These are phyloP conservation scores for Saururus chinensis DNA, from an alignment of 164 flowering plant species.

Conservation along the genomic window DNA sequence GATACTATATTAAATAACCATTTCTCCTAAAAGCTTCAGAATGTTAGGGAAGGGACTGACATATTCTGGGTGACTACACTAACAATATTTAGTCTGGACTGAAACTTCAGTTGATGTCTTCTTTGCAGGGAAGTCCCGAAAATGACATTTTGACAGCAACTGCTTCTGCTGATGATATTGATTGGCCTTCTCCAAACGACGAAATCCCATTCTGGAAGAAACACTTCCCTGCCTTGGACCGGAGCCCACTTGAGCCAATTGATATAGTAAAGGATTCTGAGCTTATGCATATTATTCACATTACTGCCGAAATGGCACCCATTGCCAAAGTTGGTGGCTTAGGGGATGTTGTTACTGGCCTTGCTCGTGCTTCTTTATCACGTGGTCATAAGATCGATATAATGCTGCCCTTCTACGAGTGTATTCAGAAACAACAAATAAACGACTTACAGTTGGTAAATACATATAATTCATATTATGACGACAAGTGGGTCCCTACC, in stretches of 20 bases:
- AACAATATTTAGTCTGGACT: too few species aligned
- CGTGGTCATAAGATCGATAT: constrained; percentile 58
- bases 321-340: constrained; percentile 70
- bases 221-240: constrained; percentile 26
- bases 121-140: too few species aligned
- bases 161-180: constrained; percentile 9
- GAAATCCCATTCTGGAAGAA: constrained; percentile 52
- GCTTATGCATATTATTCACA: constrained; percentile 42
- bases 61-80: too few species aligned
- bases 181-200: constrained; percentile 64
- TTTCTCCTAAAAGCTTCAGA: too few species aligned
- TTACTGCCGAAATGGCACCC: constrained; percentile 77
- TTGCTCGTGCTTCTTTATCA: constrained; percentile 47
- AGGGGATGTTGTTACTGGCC: constrained; percentile 78
- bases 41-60: too few species aligned
- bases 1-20: too few species aligned
- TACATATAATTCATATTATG: constrained; percentile 41
- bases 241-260: constrained; percentile 10
- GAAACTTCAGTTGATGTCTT: too few species aligned
- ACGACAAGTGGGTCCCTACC: constrained; percentile 43
- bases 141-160: not conserved
- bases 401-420: constrained; percentile 63
- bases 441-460: constrained; percentile 22
- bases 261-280: constrained; percentile 33
- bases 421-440: constrained; percentile 41